Conservation (phyloP, 176 grass and related monocot genomes). For the Phoenix roebelenii region DNA sequence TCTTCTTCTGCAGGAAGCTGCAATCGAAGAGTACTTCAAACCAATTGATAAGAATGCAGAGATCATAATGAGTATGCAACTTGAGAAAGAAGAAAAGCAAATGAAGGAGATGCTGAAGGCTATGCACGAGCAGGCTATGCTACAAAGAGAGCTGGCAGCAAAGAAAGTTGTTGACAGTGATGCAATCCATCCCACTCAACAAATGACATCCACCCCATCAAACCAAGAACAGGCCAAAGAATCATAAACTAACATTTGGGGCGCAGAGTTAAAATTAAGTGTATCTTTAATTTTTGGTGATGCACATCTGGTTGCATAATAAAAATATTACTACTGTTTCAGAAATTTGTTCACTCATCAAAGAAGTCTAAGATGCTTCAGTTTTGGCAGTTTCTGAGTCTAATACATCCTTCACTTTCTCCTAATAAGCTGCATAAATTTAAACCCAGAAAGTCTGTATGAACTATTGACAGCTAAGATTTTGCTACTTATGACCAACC, state of each 20-base stretch:
- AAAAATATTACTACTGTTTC: no score
- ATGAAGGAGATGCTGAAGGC: conserved; percentile 63
- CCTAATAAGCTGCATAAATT: no score
- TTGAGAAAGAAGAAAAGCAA: conserved; percentile 68
- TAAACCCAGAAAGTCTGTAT: no score
- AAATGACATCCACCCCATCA: conserved; percentile 9
- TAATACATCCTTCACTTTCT: no score
- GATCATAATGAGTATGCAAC: conserved; percentile 69
- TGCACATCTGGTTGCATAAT: no score
- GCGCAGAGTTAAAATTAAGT: no score
- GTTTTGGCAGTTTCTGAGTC: no score
- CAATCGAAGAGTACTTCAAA: conserved; percentile 85
- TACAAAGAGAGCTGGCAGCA: conserved; percentile 51
- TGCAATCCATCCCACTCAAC: conserved; percentile 9
- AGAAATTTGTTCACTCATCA: no score
- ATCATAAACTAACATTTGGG: background rate
- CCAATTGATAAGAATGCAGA: conserved; percentile 70
- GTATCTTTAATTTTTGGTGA: no score
- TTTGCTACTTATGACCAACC: no score
- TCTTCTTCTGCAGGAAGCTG: conserved; percentile 55
- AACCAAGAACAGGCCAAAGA: conserved; percentile 28
- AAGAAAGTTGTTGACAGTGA: conserved; percentile 20
- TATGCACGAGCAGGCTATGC: conserved; percentile 49
- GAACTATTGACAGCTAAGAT: no score
- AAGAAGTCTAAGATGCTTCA: no score